phyloP scores from a whole-genome alignment of 1,284 basidiomycete genomes.

The Sanghuangporus weigelae region DNA sequence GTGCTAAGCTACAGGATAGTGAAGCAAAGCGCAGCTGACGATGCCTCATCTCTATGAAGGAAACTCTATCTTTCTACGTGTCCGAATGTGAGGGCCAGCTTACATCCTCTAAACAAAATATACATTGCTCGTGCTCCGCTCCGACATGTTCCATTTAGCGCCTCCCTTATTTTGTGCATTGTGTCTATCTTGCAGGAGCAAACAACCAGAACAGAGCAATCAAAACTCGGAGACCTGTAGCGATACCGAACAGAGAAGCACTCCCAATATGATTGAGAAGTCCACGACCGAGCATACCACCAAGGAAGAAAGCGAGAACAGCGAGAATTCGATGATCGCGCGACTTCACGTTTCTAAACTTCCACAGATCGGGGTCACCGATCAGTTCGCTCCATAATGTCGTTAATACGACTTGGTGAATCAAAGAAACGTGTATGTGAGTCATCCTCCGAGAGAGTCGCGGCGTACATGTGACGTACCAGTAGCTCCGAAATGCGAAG shows the following conservation, averaged over 20 bases:
- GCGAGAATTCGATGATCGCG: slow-evolving; percentile 74
- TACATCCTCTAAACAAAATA: not conserved
- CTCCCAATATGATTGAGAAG: slow-evolving; percentile 58
- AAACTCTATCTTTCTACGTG: not conserved
- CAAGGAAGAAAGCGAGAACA: slow-evolving; percentile 62
- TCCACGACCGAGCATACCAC: slow-evolving; percentile 67
- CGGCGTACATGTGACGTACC: slow-evolving; percentile 41
- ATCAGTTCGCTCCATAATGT: slow-evolving; percentile 85
- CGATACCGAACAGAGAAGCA: slow-evolving; percentile 62
- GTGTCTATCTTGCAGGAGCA: slow-evolving; percentile 39
- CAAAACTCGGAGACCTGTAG: slow-evolving; percentile 58
- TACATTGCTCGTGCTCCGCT: too few relatives aligned
- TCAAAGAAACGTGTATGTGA: not conserved
- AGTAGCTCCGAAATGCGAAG: slow-evolving; percentile 74
- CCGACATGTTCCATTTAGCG: not conserved
- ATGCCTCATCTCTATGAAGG: not conserved
- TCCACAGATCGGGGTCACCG: slow-evolving; percentile 71
- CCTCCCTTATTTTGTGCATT: not conserved
- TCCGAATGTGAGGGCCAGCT: not conserved
- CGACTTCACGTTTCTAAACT: slow-evolving; percentile 45
- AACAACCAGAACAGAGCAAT: slow-evolving; percentile 66
- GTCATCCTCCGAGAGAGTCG: not conserved
- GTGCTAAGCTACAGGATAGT: not conserved
- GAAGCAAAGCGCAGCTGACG: not conserved
- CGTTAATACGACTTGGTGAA: slow-evolving; percentile 53